These are phyloP conservation scores for Aureobasidium sp. DNA, from an alignment of 2,329 filamentous ascomycete genomes.

Conservation along the genomic window DNA sequence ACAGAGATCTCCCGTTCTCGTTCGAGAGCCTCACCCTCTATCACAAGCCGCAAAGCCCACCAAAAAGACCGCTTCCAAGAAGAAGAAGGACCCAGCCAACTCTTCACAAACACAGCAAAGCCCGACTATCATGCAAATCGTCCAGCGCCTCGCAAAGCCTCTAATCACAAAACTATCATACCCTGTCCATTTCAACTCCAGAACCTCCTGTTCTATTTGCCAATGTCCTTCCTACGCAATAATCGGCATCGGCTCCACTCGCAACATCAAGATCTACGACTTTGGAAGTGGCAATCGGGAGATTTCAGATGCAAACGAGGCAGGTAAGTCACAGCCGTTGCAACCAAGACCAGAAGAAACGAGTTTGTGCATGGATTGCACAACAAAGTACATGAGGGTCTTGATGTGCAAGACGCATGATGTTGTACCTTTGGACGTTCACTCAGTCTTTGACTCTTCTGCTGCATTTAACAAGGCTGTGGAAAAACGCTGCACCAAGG, in stretches of 20 bases:
- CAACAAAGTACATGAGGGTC: constrained; percentile 29
- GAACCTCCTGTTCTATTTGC: constrained; percentile 36
- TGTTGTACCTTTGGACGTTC: neutral
- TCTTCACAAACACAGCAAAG: too few relatives aligned
- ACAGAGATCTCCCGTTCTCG: too few relatives aligned
- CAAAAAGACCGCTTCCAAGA: neutral
- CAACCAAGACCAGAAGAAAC: constrained; percentile 20
- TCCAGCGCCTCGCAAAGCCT: neutral
- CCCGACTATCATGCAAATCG: neutral
- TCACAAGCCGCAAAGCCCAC: neutral
- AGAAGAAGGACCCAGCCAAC: neutral
- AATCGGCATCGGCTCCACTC: constrained; percentile 72
- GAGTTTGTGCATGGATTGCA: constrained; percentile 35
- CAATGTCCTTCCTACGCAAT: constrained; percentile 79
- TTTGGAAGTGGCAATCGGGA: neutral
- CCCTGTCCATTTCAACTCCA: constrained; percentile 34
- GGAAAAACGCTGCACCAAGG: too few relatives aligned
- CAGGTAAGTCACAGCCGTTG: neutral
- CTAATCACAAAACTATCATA: constrained; percentile 35
- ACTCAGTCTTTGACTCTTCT: neutral
- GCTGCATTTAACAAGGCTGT: neutral
- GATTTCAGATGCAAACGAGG: neutral
- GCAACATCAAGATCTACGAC: constrained; percentile 57
- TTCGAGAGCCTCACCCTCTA: too few relatives aligned
- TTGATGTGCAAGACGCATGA: constrained; percentile 29